Evolutionary conservation across 31 red algal species (phyloP), one percentile per base, ranked within the genome.

Genomic region (Porphyra umbilicalis): DNA sequence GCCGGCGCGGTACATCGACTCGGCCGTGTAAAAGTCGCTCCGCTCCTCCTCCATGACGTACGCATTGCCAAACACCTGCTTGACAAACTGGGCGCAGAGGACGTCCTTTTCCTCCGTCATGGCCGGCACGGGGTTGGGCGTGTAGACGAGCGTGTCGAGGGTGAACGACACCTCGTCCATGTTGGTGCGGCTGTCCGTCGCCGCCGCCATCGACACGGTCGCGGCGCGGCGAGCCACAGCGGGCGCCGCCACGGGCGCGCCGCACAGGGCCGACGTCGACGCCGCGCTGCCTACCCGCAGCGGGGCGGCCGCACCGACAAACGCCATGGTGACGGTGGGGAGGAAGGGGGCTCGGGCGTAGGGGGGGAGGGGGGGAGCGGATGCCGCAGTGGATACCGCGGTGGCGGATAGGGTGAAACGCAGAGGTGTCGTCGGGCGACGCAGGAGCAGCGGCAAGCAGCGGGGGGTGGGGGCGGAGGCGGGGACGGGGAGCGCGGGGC

Each of bases 1-100:
- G n/a, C 84, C 90, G 30, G 89, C 91, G 42, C 86, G 87, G 79
- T 88, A 98, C 82, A 90, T 93, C 32, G 92, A 94, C 80, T 95
- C 89, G 31, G 83, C 83, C 36, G 83, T 81, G 77, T 94, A 89
- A 15, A 87, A 82, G 46, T 94, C 92, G 33, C 32, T 92, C 39
- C 81, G 87, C 75, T 98, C 96, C 36, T 85, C 88, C 82, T 95
- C 96, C 87, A 98, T 93, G 1, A 98, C 88, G 77, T 98, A 94
- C 10, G 88, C 90, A 76, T 98, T 94, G 30, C 96, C 96, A 82
- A 98, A 98, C 25, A 98, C 90, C 83, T 95, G 91, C 78, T 88
- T 86, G 83, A 84, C 89, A 9, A 94, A 84, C 34, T 32, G 68
- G 77, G 84, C 77, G 38, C 86, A 89, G 18, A 86, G 82, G 35